Conservation (phyloP, 2,329 filamentous ascomycete genomes). For the Apiospora sp. region DNA sequence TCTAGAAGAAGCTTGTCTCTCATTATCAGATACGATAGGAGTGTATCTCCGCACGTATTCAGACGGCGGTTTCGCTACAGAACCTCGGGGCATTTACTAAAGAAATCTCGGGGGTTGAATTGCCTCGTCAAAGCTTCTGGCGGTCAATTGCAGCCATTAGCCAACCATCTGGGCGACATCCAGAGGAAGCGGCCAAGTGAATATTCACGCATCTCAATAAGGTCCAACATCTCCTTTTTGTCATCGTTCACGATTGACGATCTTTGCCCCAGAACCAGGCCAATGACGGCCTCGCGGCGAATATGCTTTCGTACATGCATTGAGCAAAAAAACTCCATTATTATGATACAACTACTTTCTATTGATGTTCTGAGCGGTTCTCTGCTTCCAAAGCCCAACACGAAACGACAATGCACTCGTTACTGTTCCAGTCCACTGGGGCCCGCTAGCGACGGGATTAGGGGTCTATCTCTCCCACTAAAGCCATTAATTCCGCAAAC, state of each 20-base stretch:
- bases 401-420: background rate
- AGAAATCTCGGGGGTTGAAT: background rate
- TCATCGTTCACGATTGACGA: background rate
- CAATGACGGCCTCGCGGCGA: background rate
- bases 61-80: background rate
- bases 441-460: background rate
- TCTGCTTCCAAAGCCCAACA: background rate
- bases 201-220: background rate
- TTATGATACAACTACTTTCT: background rate
- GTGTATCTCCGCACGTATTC: background rate
- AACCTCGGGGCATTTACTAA: background rate
- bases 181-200: background rate
- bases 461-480: background rate
- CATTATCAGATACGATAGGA: background rate
- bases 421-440: background rate
- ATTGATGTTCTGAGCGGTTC: background rate
- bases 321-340: background rate
- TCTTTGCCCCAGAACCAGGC: background rate
- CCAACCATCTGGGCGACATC: background rate
- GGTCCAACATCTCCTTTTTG: background rate
- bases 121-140: background rate
- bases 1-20: constrained; percentile 18
- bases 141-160: background rate
- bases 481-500: background rate
- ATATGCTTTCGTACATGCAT: background rate